phyloP scores from a whole-genome alignment of 306 rosid species.

The Macrotyloma uniflorum region DNA sequence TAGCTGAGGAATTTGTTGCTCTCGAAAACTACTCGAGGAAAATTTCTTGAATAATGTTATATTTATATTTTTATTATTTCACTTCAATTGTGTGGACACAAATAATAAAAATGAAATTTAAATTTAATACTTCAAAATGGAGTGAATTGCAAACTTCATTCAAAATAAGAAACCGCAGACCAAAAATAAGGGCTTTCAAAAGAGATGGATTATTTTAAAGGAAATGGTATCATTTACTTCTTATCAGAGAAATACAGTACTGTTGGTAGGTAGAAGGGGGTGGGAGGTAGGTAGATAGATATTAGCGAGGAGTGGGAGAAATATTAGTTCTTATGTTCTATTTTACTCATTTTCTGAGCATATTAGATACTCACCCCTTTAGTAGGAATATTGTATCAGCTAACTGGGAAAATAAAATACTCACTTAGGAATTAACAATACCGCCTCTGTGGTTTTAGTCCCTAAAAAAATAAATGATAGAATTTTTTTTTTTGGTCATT shows the following conservation, averaged over 20 bases:
- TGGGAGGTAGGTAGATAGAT: neutral
- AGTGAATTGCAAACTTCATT: too few species aligned
- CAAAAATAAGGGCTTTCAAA: too few species aligned
- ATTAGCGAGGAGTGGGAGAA: constrained; percentile 3
- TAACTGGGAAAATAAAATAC: neutral
- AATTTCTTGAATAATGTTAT: too few species aligned
- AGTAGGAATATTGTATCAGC: constrained; percentile 6
- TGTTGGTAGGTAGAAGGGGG: neutral
- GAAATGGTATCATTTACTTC: neutral
- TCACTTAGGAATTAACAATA: neutral
- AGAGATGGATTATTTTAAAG: too few species aligned
- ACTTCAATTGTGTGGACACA: too few species aligned
- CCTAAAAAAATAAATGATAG: neutral
- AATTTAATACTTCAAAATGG: too few species aligned
- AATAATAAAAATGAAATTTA: too few species aligned
- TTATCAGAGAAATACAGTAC: constrained; percentile 1
- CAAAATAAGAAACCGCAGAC: too few species aligned
- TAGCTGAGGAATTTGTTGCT: too few species aligned
- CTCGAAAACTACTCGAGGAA: too few species aligned
- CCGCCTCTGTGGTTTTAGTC: neutral
- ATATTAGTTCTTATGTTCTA: neutral
- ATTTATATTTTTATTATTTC: too few species aligned
- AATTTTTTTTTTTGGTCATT: neutral
- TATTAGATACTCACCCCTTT: neutral
- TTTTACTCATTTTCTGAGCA: neutral